phyloP scores from a whole-genome alignment of 2,329 filamentous ascomycete genomes.

The Kalmusia sp. region DNA sequence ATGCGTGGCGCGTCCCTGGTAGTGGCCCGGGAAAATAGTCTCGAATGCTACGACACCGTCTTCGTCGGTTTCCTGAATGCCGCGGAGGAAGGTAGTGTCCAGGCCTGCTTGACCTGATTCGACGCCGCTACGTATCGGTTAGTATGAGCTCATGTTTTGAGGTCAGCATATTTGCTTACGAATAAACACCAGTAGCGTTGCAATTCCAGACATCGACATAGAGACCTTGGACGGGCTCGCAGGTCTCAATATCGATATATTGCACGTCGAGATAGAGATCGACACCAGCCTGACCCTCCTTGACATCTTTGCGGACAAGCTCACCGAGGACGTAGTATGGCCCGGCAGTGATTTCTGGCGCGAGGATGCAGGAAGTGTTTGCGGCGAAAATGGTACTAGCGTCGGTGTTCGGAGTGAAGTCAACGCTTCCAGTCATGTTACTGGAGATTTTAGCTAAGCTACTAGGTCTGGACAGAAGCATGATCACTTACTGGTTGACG shows the following conservation, averaged over 20 bases:
- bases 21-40: constrained; percentile 56
- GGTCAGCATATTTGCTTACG: constrained; percentile 6
- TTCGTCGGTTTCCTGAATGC: constrained; percentile 54
- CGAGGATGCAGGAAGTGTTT: constrained; percentile 33
- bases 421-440: constrained; percentile 32
- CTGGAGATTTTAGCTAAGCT: not conserved
- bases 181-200: constrained; percentile 32
- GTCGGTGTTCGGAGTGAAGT: constrained; percentile 22
- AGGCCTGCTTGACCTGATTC: constrained; percentile 50
- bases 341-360: constrained; percentile 31
- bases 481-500: constrained; percentile 28
- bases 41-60: constrained; percentile 59
- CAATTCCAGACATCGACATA: constrained; percentile 61
- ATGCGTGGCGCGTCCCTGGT: constrained; percentile 34
- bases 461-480: not conserved
- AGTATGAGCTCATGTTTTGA: too few relatives aligned
- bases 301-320: constrained; percentile 56
- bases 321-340: constrained; percentile 54
- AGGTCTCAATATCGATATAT: constrained; percentile 60
- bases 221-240: constrained; percentile 55
- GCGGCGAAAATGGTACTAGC: constrained; percentile 23
- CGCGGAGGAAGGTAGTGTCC: constrained; percentile 52
- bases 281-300: constrained; percentile 55
- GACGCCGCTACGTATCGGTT: constrained; percentile 52
- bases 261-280: constrained; percentile 58